A percentile compares a stretch with the other conserved stretches of the same genome.
These are phyloP conservation scores for Lactarius deliciosus DNA, from an alignment of 768 basidiomycete species.

Conservation along the genomic window DNA sequence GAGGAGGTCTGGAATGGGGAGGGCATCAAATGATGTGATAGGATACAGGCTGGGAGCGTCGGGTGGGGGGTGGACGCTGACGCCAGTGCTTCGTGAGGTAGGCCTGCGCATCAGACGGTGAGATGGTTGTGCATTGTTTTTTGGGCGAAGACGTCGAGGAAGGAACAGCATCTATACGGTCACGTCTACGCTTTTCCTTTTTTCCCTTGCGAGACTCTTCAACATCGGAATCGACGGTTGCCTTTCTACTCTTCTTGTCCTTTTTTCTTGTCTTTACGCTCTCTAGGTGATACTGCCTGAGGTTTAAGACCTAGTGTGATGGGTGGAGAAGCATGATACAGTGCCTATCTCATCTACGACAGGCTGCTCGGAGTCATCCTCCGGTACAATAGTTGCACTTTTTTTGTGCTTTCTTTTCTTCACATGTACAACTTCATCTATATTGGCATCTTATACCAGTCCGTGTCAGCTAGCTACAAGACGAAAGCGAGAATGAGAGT, in stretches of 20 bases:
- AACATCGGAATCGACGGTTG: not conserved
- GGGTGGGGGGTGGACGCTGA: conserved; percentile 64
- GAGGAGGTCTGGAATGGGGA: conserved; percentile 65
- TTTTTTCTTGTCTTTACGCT: conserved; percentile 29
- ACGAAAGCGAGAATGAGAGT: not conserved
- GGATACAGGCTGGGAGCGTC: conserved; percentile 54
- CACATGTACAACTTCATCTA: not conserved
- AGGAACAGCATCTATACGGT: conserved; percentile 32
- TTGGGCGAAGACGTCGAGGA: not conserved
- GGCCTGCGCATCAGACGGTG: conserved; percentile 26
- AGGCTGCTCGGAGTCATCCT: too few relatives aligned
- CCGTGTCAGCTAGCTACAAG: conserved; percentile 5
- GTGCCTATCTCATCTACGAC: not conserved
- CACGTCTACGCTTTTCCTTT: conserved; percentile 40
- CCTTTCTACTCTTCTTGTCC: conserved; percentile 32
- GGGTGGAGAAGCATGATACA: not conserved
- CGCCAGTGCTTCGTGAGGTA: conserved; percentile 72
- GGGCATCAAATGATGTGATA: conserved; percentile 69
- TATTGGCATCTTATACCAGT: not conserved
- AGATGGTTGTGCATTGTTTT: conserved; percentile 30
- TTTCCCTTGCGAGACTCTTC: conserved; percentile 29
- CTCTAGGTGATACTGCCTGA: not conserved
- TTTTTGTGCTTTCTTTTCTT: conserved; percentile 14
- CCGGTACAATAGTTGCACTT: not conserved
- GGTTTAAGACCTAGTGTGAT: not conserved